These are phyloP conservation scores for Paecilomyces niveus DNA, from an alignment of 2,329 filamentous ascomycete species.

Conservation along the genomic window DNA sequence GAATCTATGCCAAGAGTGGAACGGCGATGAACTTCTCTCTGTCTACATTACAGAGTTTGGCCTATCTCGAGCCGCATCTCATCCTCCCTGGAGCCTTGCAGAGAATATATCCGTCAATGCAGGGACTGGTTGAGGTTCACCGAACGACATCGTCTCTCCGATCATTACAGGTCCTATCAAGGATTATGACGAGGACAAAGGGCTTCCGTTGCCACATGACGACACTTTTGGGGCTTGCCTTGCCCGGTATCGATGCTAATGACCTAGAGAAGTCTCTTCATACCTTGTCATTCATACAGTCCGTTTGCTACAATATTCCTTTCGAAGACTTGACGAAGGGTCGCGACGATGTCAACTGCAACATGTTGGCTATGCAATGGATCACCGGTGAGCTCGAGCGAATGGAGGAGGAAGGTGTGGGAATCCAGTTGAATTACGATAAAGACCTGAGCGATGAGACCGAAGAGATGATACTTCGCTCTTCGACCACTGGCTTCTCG, in stretches of 20 bases:
- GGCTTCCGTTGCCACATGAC: slow-evolving; percentile 97
- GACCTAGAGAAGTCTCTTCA: slow-evolving; percentile 95
- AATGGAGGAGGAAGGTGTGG: slow-evolving; percentile 80
- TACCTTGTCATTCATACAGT: slow-evolving; percentile 90
- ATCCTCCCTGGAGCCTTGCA: slow-evolving; percentile 91
- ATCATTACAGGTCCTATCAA: slow-evolving; percentile 83
- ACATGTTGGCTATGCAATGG: slow-evolving; percentile 79
- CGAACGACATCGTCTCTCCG: slow-evolving; percentile 89
- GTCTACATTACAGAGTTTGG: slow-evolving; percentile 78
- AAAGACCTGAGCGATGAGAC: slow-evolving; percentile 75
- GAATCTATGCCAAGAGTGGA: slow-evolving; percentile 90
- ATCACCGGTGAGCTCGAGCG: slow-evolving; percentile 89
- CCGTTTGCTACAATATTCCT: slow-evolving; percentile 92
- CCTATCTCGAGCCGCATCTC: slow-evolving; percentile 83
- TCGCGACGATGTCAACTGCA: slow-evolving; percentile 61
- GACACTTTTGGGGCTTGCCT: slow-evolving; percentile 79
- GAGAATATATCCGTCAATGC: slow-evolving; percentile 92
- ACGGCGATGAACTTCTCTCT: slow-evolving; percentile 89
- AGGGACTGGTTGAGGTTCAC: slow-evolving; percentile 94
- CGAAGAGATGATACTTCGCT: slow-evolving; percentile 80
- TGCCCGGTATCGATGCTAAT: slow-evolving; percentile 96
- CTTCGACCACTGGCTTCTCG: slow-evolving; percentile 86
- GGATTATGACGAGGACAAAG: slow-evolving; percentile 84
- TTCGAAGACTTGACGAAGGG: slow-evolving; percentile 74
- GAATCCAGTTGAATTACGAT: slow-evolving; percentile 78